Conservation (phyloP, 192 early-diverging fungal genomes). For the Gamsiella multidivaricata region DNA sequence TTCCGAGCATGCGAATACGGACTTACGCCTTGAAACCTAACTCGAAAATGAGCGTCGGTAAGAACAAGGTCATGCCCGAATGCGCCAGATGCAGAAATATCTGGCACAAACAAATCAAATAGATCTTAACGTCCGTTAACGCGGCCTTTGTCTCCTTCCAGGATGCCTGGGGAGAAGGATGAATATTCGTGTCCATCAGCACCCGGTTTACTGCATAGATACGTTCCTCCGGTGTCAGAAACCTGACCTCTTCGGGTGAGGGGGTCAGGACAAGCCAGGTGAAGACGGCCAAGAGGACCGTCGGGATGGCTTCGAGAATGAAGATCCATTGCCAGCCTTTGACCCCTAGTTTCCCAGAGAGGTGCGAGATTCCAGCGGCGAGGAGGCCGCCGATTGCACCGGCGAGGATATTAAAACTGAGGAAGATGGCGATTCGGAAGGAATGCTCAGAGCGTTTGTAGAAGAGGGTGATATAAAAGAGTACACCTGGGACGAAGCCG, state of each 20-base stretch:
- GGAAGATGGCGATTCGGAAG: conserved; percentile 73
- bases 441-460: conserved; percentile 76
- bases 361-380: conserved; percentile 71
- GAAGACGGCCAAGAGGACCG: conserved; percentile 66
- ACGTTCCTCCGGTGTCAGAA: conserved; percentile 50
- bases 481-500: conserved; percentile 78
- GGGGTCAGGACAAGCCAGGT: conserved; percentile 66
- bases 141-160: conserved; percentile 50
- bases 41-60: conserved; percentile 60
- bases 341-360: conserved; percentile 61
- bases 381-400: conserved; percentile 81
- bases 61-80: conserved; percentile 49
- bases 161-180: conserved; percentile 10
- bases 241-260: conserved; percentile 53
- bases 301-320: conserved; percentile 74
- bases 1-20: too few relatives aligned
- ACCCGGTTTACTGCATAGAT: conserved; percentile 53
- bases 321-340: conserved; percentile 81
- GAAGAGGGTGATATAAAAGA: conserved; percentile 77
- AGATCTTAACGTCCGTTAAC: conserved; percentile 52
- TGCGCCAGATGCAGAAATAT: conserved; percentile 2
- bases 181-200: conserved; percentile 27
- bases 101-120: conserved; percentile 14
- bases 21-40: conserved; percentile 56
- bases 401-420: conserved; percentile 75